These are phyloP conservation scores for Acorus calamus DNA, from an alignment of 106 monocot species.

Conservation along the genomic window DNA sequence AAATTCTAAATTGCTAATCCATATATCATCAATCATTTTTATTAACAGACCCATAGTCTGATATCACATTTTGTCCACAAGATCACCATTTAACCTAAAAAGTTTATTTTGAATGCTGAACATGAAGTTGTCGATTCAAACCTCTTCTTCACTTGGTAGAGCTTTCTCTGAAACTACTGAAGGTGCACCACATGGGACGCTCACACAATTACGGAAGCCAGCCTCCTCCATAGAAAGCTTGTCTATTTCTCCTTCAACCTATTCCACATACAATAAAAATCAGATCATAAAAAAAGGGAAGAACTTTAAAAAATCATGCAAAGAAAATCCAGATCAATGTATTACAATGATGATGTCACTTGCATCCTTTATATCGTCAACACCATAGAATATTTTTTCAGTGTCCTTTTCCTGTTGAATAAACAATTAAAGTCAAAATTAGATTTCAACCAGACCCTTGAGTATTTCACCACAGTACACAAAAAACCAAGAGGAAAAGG, in stretches of 20 bases:
- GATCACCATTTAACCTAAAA: too few relatives aligned
- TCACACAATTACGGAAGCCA: constrained; percentile 24
- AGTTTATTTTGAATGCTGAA: too few relatives aligned
- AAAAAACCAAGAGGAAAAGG: too few relatives aligned
- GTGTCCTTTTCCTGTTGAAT: constrained; percentile 53
- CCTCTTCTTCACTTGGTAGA: constrained; percentile 18
- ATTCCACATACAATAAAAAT: neutral
- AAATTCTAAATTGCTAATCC: too few relatives aligned
- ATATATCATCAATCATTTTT: too few relatives aligned
- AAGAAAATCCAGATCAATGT: constrained; percentile 3
- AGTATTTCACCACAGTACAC: too few relatives aligned
- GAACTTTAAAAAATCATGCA: neutral
- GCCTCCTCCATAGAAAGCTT: constrained; percentile 30
- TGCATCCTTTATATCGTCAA: constrained; percentile 63
- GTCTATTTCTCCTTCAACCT: constrained; percentile 52
- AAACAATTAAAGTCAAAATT: constrained; percentile 10
- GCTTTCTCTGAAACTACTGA: constrained; percentile 14
- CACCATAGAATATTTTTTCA: constrained; percentile 85
- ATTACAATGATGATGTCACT: constrained; percentile 82
- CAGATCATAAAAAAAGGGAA: neutral
- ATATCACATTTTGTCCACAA: too few relatives aligned
- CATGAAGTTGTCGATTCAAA: neutral
- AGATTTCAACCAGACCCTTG: neutral
- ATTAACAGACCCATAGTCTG: too few relatives aligned
- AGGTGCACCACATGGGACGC: constrained; percentile 31